Evolutionary conservation across 495 filamentous ascomycete species (phyloP).

Genomic region (Penicillium subrubescens): DNA sequence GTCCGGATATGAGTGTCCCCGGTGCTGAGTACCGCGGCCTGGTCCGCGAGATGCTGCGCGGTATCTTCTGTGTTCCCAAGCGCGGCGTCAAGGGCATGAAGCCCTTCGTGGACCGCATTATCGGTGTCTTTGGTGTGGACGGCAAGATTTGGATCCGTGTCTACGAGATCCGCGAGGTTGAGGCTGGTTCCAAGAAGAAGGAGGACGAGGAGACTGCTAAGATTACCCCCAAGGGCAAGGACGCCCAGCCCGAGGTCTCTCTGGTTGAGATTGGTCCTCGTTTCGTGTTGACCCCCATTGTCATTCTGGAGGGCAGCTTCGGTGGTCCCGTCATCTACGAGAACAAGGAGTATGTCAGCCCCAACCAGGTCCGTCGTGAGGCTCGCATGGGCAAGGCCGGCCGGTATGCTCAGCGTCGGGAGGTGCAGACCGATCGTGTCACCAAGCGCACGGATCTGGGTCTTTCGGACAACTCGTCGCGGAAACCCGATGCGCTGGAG

Average conservation of each 20-base stretch:
- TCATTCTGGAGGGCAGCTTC: constrained; percentile 93
- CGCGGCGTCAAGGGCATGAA: constrained; percentile 80
- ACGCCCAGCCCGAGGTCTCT: constrained; percentile 65
- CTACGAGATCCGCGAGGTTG: constrained; percentile 89
- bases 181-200: constrained; percentile 48
- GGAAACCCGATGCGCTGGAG: constrained; percentile 72
- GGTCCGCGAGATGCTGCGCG: constrained; percentile 74
- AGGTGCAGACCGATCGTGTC: constrained; percentile 69
- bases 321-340: constrained; percentile 97
- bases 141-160: constrained; percentile 96
- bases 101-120: constrained; percentile 93
- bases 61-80: constrained; percentile 93
- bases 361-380: constrained; percentile 89
- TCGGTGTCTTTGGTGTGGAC: constrained; percentile 88
- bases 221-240: constrained; percentile 38
- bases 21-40: constrained; percentile 49
- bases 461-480: constrained; percentile 64
- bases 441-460: constrained; percentile 77
- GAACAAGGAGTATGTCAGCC: constrained; percentile 97
- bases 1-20: constrained; percentile 43
- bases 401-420: constrained; percentile 70
- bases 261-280: constrained; percentile 94
- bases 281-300: constrained; percentile 93
- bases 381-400: constrained; percentile 72
- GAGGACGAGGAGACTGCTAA: constrained; percentile 37